phyloP scores from a whole-genome alignment of 495 filamentous ascomycete genomes.

The Penicillium coffeae region DNA sequence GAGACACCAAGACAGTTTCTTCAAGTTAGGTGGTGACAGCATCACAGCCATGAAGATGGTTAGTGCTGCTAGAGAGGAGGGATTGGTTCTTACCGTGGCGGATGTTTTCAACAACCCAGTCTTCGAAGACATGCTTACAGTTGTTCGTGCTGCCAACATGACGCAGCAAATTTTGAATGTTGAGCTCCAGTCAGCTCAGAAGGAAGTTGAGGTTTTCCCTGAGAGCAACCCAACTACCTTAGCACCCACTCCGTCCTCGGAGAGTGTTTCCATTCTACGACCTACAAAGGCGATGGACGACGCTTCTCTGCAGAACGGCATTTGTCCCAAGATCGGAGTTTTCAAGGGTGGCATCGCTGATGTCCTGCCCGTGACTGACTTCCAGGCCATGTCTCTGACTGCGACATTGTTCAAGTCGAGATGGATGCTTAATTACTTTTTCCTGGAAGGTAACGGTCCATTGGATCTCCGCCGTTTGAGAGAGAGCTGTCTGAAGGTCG shows the following conservation, averaged over 20 bases:
- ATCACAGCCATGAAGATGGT: slow-evolving; percentile 69
- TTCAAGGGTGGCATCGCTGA: slow-evolving; percentile 55
- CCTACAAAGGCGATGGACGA: slow-evolving; percentile 37
- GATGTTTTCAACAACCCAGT: slow-evolving; percentile 47
- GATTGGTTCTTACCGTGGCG: slow-evolving; percentile 53
- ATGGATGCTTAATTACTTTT: slow-evolving; percentile 57
- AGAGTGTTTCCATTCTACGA: slow-evolving; percentile 43
- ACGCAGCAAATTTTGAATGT: slow-evolving; percentile 24
- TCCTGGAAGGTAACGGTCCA: slow-evolving; percentile 46
- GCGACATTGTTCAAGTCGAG: slow-evolving; percentile 52
- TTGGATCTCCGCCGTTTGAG: slow-evolving; percentile 47
- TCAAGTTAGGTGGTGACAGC: slow-evolving; percentile 49
- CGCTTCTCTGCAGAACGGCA: slow-evolving; percentile 38
- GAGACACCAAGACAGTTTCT: slow-evolving; percentile 44
- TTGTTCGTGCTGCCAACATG: slow-evolving; percentile 25
- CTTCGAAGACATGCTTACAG: slow-evolving; percentile 44
- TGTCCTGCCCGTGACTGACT: slow-evolving; percentile 58
- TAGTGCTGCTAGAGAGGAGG: slow-evolving; percentile 51
- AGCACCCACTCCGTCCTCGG: slow-evolving; percentile 25
- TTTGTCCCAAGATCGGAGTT: slow-evolving; percentile 53
- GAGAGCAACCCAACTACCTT: slow-evolving; percentile 15
- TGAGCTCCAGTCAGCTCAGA: slow-evolving; percentile 18
- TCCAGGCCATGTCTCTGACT: slow-evolving; percentile 61
- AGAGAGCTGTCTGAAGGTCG: slow-evolving; percentile 40
- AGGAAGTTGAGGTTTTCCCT: slow-evolving; percentile 15